These are phyloP conservation scores for Pichia cabralensis DNA, from an alignment of 805 yeast species.

Conservation along the genomic window DNA sequence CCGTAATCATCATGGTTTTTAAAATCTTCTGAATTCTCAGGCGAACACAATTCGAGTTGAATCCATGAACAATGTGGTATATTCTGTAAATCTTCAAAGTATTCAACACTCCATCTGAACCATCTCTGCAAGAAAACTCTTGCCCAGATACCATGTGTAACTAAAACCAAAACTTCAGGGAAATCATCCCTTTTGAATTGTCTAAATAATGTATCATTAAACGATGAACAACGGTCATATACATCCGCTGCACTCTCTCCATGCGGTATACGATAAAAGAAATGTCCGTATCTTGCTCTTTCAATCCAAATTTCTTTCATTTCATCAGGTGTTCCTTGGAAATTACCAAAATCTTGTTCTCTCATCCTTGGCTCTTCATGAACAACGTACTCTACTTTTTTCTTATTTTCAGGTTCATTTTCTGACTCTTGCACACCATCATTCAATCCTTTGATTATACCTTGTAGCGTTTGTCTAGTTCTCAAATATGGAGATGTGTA, in stretches of 20 bases:
- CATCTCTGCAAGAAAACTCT: slow-evolving; percentile 89
- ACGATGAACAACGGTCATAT: slow-evolving; percentile 81
- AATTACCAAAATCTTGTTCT: slow-evolving; percentile 93
- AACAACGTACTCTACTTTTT: slow-evolving; percentile 19
- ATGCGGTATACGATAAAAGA: slow-evolving; percentile 81
- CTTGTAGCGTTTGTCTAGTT: slow-evolving; percentile 75
- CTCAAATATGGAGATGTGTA: slow-evolving; percentile 82
- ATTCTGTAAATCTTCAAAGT: slow-evolving; percentile 74
- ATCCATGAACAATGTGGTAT: slow-evolving; percentile 79
- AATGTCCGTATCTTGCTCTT: slow-evolving; percentile 79
- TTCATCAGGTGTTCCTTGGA: slow-evolving; percentile 64
- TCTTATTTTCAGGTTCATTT: neutral
- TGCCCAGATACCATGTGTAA: slow-evolving; percentile 92
- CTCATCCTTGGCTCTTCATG: slow-evolving; percentile 87
- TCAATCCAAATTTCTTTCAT: slow-evolving; percentile 81
- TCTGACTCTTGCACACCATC: slow-evolving; percentile 16
- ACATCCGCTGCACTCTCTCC: slow-evolving; percentile 98
- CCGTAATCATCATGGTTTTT: no score
- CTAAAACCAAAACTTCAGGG: slow-evolving; percentile 75
- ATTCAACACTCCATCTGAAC: slow-evolving; percentile 89
- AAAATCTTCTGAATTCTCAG: no score
- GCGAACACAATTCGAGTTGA: no score
- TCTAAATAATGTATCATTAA: slow-evolving; percentile 77
- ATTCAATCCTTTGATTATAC: slow-evolving; percentile 46
- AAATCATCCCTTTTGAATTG: slow-evolving; percentile 63